Base-by-base conservation (phyloP, 257 asterid genomes). In the Solanum microdontum region DNA sequence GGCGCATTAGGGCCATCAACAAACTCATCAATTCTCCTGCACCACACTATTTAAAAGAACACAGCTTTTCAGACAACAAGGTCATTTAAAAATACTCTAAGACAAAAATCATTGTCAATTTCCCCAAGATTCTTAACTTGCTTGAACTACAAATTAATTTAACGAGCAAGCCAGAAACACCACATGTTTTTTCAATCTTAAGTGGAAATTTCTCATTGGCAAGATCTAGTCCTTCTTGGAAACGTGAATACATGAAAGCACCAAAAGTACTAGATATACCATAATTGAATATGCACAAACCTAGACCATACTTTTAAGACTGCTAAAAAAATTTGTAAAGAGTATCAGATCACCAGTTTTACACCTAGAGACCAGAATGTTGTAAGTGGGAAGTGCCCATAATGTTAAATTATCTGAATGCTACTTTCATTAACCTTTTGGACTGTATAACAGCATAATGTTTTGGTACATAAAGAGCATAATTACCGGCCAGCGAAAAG, bases 11-110 rank as follows among this genome's bases (percentile, higher is more conserved):
- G 39, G 39, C 8, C 8, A 36, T 36, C 39, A 36, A 97, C 99
- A 21, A 97, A 98, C 90, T 97, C 99, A 68, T 97, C 99, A 0
- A 98, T 97, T 91, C 99, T 93, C 92, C 99, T 91, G 90, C 99
- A 97, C 99, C 99, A 97, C n/a, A 97, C 99, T 97, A 91, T 89
- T 82, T 40, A 87, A 87, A 75, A 74, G 28, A 72, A 32, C 15
- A 79, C 26, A 23, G 7, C 48, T 36, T 39, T 75, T 76, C 34
- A 76, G 34, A 39, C 17, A 58, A 76, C 30, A 76, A 76, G 6
- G 6, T 13, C 60, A 33, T 76, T 76, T 39, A 39, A n/a, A 23
- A 24, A 37, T 5, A 30, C 15, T 5, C 32, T 36, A 75, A 75
- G 23, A 39, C 60, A 39, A 76, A 15, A 76, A 6, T 76, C 21